Evolutionary conservation across 305 asterid genomes (phyloP), one percentile per base, ranked within the genome.

Genomic region (Rubia occidens): DNA sequence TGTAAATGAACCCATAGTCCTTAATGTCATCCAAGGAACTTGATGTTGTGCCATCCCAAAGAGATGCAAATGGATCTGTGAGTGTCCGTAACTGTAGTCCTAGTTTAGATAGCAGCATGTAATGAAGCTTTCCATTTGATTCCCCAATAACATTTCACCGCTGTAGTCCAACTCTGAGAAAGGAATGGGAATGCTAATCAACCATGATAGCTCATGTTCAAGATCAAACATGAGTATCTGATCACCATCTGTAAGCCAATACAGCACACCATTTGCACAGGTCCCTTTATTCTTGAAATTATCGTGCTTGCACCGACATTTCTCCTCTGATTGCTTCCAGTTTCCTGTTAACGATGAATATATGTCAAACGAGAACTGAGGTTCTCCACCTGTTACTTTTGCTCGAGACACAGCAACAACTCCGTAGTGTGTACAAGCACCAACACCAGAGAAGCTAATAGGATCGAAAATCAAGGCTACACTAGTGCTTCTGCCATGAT

Each of bases 41-140:
- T 2, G 72, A 68, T 51, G 83, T 77, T 24, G 26, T 24, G 26
- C 26, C 26, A 15, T 74, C 80, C 95, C 97, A 90, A 1, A 60
- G 58, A 26, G 85, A 70, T 10, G 79, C 74, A 55, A 79, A 81
- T 47, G 24, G 69, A 69, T 88, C 91, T 73, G 78, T 73, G 3
- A 90, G 84, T 64, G 71, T 77, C 91, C 95, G 88, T 7, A 84
- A 70, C 26, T 84, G 95, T n/a, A 90, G 75, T 10, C 92, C 91
- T 20, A 82, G 42, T 26, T 81, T 82, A 0, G 86, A 86, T 53
- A 87, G 39, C 24, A 82, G 66, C 69, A 82, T 86, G 14, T 71
- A 85, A 56, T 73, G 71, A 18, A 88, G 73, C 62, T 70, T 73
- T 43, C 84, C 89, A 56, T 66, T 17, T 1, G 78, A 85, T 77